Percentiles rank a stretch among this genome's conserved stretches.
Conservation (phyloP, 495 filamentous ascomycete species). For the Paragyromitra xinjiangensis region DNA sequence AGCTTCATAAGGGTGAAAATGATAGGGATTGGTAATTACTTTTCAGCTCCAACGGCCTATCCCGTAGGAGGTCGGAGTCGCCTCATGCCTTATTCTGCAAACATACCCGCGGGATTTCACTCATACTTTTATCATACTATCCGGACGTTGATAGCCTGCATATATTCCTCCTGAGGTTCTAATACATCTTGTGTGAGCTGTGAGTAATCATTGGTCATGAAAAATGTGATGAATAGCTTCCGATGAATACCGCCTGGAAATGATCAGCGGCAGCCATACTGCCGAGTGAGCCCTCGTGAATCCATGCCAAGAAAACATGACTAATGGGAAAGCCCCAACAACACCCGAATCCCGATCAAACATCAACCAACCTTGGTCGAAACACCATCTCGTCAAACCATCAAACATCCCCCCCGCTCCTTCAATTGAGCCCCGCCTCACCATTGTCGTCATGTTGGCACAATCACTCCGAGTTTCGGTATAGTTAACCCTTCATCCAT, state of each 20-base stretch:
- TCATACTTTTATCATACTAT: not conserved
- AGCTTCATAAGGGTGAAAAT: not conserved
- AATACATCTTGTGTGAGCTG: not conserved
- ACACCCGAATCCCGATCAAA: conserved; percentile 40
- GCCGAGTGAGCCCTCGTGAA: conserved; percentile 36
- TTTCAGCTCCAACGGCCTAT: not conserved
- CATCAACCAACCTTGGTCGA: conserved; percentile 26
- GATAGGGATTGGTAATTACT: not conserved
- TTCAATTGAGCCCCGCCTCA: conserved; percentile 32
- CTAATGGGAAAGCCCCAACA: conserved; percentile 17
- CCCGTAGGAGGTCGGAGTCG: not conserved
- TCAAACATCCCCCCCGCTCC: conserved; percentile 33
- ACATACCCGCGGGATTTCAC: not conserved
- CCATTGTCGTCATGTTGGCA: conserved; percentile 66
- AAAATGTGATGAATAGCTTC: not conserved
- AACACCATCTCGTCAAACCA: conserved; percentile 32
- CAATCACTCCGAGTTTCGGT: conserved; percentile 74
- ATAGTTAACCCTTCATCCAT: conserved; percentile 56
- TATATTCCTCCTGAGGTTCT: not conserved
- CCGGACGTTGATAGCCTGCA: not conserved
- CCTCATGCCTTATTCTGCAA: not conserved
- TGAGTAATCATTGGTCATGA: not conserved
- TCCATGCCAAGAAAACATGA: conserved; percentile 15
- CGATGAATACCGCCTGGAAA: not conserved
- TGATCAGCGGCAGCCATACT: not conserved